Base-by-base conservation (phyloP, 345 rosid species). In the Sisymbrium altissimum region DNA sequence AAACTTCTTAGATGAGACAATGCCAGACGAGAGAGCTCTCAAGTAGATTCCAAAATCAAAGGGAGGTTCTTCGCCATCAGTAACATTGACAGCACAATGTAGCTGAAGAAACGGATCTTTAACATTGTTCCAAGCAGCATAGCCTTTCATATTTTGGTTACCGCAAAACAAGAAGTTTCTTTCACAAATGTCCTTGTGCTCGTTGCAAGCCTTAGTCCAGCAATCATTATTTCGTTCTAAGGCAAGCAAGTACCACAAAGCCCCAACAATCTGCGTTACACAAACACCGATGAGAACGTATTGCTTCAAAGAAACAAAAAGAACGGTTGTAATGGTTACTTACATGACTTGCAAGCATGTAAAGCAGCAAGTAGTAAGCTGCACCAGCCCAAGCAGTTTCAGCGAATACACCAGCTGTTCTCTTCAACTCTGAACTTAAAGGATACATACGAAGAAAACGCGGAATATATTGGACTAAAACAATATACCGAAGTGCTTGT, bases 371-470 rank as follows among this genome's bases (percentile, higher is more conserved):
- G 83, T 95, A 92, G 72, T 81, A 92, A 33, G 89, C 99, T 81
- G 99, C 99, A 79, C 99, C 99, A 5, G 98, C 97, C 99, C 98
- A 92, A 11, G 96, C 96, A 44, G 97, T 89, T 83, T 95, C 96
- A 48, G 97, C 97, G 65, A 95, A 88, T 35, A 95, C 97, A 6
- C 99, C 98, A 0, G 97, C 82, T 23, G 99, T 92, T 77, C 99
- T 90, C 81, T 90, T 95, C 67, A 95, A 62, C 75, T 95, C 99
- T 57, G 97, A 84, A 62, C 88, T 86, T 39, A 95, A 45, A 12
- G 99, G 98, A 15, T 81, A 9, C 65, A 91, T 81, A 40, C 99
- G 92, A 68, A 87, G 69, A 73, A 85, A 86, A 48, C 99, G 83
- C 9, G 96, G 95, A 19, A 86, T 71, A 49, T 87, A 95, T 4